These are phyloP conservation scores for Pulicaria dysenterica DNA, from an alignment of 129 eudicot species.

Conservation along the genomic window DNA sequence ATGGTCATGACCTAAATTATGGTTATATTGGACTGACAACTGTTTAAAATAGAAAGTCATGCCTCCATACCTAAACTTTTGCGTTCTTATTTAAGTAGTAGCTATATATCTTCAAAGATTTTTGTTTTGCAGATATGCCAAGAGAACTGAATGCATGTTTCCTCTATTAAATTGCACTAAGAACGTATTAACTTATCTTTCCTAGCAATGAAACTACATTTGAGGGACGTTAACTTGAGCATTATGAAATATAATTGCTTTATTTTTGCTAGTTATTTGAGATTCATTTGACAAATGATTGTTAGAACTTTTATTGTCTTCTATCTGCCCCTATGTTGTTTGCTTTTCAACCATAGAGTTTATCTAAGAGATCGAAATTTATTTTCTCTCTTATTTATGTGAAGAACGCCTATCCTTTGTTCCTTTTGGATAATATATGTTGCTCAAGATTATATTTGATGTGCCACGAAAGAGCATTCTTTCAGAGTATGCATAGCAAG, in stretches of 20 bases:
- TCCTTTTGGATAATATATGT: neutral
- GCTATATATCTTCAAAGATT: neutral
- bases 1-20: neutral
- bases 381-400: neutral
- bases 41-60: constrained; percentile 1
- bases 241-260: neutral
- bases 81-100: neutral
- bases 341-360: no score
- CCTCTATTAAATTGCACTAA: neutral
- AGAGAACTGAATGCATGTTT: neutral
- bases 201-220: neutral
- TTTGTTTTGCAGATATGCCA: neutral
- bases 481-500: neutral
- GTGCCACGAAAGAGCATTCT: neutral
- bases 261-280: neutral
- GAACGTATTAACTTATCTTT: neutral
- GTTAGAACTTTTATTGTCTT: neutral
- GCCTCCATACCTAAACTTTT: neutral
- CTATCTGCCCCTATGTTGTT: no score
- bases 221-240: neutral
- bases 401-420: neutral
- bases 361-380: no score
- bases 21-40: neutral
- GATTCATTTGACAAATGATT: neutral
- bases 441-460: constrained; percentile 4